Conservation (phyloP, 768 basidiomycete species). For the Leccinum subgranulosum region DNA sequence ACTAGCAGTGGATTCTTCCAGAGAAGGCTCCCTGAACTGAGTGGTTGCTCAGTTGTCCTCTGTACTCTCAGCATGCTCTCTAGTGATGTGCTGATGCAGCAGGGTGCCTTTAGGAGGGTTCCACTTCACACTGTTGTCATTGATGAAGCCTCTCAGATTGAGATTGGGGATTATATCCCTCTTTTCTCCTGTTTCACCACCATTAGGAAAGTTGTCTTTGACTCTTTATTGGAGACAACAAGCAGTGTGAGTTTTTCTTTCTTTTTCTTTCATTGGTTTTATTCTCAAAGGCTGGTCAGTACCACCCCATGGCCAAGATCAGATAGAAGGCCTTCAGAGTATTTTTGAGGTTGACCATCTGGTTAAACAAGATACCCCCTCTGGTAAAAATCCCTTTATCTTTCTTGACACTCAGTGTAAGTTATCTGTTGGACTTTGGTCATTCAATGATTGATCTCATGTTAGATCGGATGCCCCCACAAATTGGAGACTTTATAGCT, state of each 20-base stretch:
- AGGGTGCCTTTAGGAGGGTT: conserved; percentile 19
- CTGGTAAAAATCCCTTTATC: conserved; percentile 32
- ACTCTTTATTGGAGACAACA: conserved; percentile 69
- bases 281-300: conserved; percentile 44
- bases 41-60: conserved; percentile 55
- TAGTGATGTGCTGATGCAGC: conserved; percentile 15
- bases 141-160: conserved; percentile 70
- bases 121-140: conserved; percentile 52
- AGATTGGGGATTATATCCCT: conserved; percentile 51
- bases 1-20: conserved; percentile 37
- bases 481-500: conserved; percentile 75
- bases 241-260: conserved; percentile 47
- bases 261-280: conserved; percentile 30
- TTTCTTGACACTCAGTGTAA: conserved; percentile 77
- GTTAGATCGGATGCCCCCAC: conserved; percentile 80
- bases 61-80: conserved; percentile 81
- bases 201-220: conserved; percentile 53
- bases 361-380: conserved; percentile 15
- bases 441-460: conserved; percentile 2
- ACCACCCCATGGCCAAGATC: conserved; percentile 76
- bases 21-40: conserved; percentile 31
- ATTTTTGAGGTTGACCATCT: conserved; percentile 78
- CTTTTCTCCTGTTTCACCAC: conserved; percentile 29
- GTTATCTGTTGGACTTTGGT: conserved; percentile 16
- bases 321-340: conserved; percentile 60